Percentiles rank a stretch among this genome's conserved stretches.
Evolutionary conservation across 139 green algal genomes (phyloP).

Genomic region (Pycnococcus provasolii): DNA sequence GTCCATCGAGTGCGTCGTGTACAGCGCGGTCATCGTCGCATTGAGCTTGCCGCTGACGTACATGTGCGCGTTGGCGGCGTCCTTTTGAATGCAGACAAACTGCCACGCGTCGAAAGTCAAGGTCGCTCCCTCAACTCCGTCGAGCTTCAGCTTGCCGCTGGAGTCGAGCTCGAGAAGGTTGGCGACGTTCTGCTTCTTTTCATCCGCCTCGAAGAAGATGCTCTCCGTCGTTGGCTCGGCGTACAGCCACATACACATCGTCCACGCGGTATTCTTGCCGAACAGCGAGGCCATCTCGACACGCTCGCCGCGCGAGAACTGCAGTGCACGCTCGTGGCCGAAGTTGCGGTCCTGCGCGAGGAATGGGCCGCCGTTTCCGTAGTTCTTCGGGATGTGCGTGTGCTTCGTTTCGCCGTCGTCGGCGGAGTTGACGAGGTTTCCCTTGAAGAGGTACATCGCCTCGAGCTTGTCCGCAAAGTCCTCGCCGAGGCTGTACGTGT

Average conservation of each 20-base stretch:
- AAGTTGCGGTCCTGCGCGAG: slow-evolving; percentile 5
- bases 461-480: slow-evolving; percentile 7
- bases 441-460: slow-evolving; percentile 13
- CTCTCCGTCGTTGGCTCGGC: background rate
- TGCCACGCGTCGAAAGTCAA: slow-evolving; percentile 23
- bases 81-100: slow-evolving; percentile 14
- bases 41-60: slow-evolving; percentile 8
- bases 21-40: background rate
- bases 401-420: background rate
- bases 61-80: background rate
- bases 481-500: slow-evolving; percentile 20
- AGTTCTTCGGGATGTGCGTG: slow-evolving; percentile 13
- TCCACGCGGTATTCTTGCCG: background rate
- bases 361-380: slow-evolving; percentile 12
- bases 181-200: background rate
- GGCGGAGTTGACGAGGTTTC: background rate
- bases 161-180: slow-evolving; percentile 12
- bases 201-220: slow-evolving; percentile 11
- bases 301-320: slow-evolving; percentile 15
- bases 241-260: slow-evolving; percentile 21
- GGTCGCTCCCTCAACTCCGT: background rate
- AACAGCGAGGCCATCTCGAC: slow-evolving; percentile 7
- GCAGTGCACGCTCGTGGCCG: background rate
- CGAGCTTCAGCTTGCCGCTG: slow-evolving; percentile 1
- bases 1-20: background rate